Evolutionary conservation across 2,329 filamentous ascomycete species (phyloP).

Genomic region (Pezicula radicicola): DNA sequence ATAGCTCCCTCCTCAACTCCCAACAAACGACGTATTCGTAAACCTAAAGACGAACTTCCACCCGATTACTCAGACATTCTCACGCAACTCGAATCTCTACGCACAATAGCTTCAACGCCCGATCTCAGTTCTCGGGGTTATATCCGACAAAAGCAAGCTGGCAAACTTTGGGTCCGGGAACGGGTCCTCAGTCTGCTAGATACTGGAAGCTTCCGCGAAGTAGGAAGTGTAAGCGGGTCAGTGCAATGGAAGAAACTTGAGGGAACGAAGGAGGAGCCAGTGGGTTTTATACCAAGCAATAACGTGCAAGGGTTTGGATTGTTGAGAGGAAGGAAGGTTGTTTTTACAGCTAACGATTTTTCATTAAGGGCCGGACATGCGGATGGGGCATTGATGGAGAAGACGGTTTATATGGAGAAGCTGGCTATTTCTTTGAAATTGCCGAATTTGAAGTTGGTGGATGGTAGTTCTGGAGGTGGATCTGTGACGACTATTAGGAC

Average conservation of each 20-base stretch:
- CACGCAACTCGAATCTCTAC: conserved; percentile 49
- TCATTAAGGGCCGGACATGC: conserved; percentile 61
- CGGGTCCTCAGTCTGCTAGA: conserved; percentile 58
- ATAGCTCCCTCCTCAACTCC: conserved; percentile 18
- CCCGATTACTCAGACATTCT: conserved; percentile 61
- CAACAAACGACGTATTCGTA: conserved; percentile 24
- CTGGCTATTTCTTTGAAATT: conserved; percentile 52
- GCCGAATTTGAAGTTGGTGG: conserved; percentile 62
- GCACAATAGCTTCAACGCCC: conserved; percentile 51
- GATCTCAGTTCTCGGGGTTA: conserved; percentile 53
- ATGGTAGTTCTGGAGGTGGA: conserved; percentile 61
- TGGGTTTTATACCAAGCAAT: conserved; percentile 54
- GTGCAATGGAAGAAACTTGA: conserved; percentile 53
- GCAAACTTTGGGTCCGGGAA: conserved; percentile 64
- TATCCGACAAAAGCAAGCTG: conserved; percentile 58
- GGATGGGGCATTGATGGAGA: conserved; percentile 54
- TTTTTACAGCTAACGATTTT: conserved; percentile 64
- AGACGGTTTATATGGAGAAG: conserved; percentile 61
- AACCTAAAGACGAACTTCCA: conserved; percentile 41
- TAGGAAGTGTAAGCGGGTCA: conserved; percentile 57
- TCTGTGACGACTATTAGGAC: conserved; percentile 57
- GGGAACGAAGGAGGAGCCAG: conserved; percentile 40
- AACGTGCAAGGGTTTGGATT: conserved; percentile 59
- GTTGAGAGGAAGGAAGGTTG: conserved; percentile 48
- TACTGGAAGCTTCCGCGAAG: conserved; percentile 50